These are phyloP conservation scores for Paramecium sonneborni DNA, from an alignment of 73 alveolate genomes.

Conservation along the genomic window DNA sequence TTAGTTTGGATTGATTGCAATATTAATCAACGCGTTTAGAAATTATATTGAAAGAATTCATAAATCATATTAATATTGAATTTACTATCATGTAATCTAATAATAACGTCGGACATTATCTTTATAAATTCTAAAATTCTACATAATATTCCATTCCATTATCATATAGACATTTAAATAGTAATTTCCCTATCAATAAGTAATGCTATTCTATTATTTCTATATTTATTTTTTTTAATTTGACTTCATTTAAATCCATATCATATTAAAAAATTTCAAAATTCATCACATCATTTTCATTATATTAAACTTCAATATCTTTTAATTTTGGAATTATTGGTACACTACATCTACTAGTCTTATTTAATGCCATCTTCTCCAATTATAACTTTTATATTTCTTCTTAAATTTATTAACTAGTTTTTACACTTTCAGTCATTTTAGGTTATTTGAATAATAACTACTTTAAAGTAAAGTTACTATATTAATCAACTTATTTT, in stretches of 20 bases:
- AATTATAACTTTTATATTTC: background rate
- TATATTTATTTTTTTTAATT: background rate
- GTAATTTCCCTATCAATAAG: background rate
- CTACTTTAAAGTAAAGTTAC: background rate
- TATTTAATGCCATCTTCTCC: background rate
- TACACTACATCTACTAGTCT: background rate
- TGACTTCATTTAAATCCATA: background rate
- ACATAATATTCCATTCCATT: background rate
- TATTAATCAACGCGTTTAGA: background rate
- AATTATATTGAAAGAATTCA: constrained; percentile 1
- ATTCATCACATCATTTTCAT: background rate
- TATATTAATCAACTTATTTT: background rate
- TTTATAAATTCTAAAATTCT: background rate
- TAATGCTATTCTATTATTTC: background rate
- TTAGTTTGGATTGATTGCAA: background rate
- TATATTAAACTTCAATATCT: background rate
- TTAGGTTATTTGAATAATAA: background rate
- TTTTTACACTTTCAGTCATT: background rate
- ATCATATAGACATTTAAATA: background rate
- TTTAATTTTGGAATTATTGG: background rate
- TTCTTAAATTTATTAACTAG: background rate
- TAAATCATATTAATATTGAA: constrained; percentile 28
- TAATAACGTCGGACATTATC: background rate
- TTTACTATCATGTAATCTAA: constrained; percentile 36
- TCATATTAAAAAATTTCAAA: background rate